These are phyloP conservation scores for Toxoplasma gondii DNA, from an alignment of 169 alveolate species.

Conservation along the genomic window DNA sequence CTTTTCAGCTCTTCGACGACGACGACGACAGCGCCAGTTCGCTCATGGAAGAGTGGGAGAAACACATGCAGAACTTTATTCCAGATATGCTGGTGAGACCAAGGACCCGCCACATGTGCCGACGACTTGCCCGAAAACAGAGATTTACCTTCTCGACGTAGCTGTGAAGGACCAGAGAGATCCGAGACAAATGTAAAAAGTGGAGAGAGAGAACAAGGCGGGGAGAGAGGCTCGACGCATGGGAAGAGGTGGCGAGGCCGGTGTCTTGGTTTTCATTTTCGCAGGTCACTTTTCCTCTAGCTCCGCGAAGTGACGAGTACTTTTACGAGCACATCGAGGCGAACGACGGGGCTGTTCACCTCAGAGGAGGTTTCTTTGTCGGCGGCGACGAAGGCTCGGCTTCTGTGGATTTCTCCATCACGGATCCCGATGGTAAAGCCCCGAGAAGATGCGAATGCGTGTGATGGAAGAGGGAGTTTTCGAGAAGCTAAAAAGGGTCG, in stretches of 20 bases:
- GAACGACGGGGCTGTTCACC: slow-evolving; percentile 58
- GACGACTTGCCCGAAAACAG: too few species aligned
- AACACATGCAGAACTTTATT: slow-evolving; percentile 76
- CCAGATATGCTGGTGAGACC: slow-evolving; percentile 75
- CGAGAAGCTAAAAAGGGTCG: background rate
- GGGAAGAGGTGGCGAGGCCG: too few species aligned
- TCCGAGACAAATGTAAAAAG: too few species aligned
- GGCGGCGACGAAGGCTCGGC: slow-evolving; percentile 62
- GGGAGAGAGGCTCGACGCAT: too few species aligned
- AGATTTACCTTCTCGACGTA: too few species aligned
- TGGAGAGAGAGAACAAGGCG: too few species aligned
- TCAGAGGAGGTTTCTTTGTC: slow-evolving; percentile 75
- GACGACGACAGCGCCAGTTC: background rate
- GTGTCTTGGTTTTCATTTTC: background rate
- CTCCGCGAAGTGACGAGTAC: slow-evolving; percentile 69
- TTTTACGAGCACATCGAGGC: slow-evolving; percentile 71
- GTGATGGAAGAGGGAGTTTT: background rate
- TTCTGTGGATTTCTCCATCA: slow-evolving; percentile 73
- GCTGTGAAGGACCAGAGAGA: too few species aligned
- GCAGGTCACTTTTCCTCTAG: slow-evolving; percentile 70
- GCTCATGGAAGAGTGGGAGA: slow-evolving; percentile 80
- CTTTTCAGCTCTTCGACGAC: slow-evolving; percentile 23
- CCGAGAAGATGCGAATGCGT: background rate
- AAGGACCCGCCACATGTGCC: background rate
- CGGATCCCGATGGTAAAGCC: slow-evolving; percentile 68